Evolutionary conservation across 768 basidiomycete species (phyloP).

Genomic region (Rossbeevera mucosa): DNA sequence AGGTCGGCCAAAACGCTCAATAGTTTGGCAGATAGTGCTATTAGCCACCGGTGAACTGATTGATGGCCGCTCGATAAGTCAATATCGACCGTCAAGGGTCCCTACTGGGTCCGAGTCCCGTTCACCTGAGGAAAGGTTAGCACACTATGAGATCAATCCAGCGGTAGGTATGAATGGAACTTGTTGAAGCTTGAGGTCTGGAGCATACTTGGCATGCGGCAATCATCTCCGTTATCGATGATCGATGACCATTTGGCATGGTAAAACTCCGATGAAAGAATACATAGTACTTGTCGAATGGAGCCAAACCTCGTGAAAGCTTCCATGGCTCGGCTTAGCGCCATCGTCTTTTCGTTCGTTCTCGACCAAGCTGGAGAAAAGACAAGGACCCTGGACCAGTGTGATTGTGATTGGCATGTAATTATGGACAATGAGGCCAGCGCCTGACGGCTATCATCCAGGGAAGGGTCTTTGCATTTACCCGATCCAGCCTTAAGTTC

Average conservation of each 20-base stretch:
- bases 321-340: background rate
- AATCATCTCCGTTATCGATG: constrained; percentile 28
- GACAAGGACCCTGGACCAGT: constrained; percentile 6
- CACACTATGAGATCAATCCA: background rate
- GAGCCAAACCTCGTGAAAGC: background rate
- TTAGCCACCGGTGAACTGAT: background rate
- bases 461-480: background rate
- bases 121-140: background rate
- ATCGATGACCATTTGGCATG: background rate
- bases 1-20: background rate
- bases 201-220: constrained; percentile 10
- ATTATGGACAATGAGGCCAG: background rate
- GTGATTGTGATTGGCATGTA: constrained; percentile 3
- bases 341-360: background rate
- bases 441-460: background rate
- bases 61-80: background rate
- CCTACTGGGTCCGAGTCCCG: background rate
- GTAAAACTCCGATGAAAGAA: background rate
- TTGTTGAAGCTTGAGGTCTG: background rate
- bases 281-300: background rate
- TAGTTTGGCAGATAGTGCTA: background rate
- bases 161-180: background rate
- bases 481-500: constrained; percentile 17
- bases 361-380: background rate
- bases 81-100: background rate